These are phyloP conservation scores for Colletotrichum lupini DNA, from an alignment of 2,329 filamentous ascomycete species.

Conservation along the genomic window DNA sequence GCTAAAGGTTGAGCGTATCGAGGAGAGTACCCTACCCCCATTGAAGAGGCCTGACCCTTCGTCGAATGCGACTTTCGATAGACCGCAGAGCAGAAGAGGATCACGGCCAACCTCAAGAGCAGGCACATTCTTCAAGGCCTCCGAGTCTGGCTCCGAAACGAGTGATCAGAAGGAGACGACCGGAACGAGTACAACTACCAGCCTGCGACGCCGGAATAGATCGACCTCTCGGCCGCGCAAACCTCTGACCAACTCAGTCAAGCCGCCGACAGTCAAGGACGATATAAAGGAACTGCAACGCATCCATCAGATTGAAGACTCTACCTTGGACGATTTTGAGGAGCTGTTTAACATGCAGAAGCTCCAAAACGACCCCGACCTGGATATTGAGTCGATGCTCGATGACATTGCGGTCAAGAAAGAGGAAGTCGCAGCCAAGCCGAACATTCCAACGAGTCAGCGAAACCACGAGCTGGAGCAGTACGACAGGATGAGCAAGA, in stretches of 20 bases:
- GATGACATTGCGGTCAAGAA: constrained; percentile 36
- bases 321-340: constrained; percentile 68
- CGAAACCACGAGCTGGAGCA: constrained; percentile 55
- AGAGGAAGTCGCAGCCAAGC: constrained; percentile 28
- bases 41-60: constrained; percentile 12
- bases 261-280: constrained; percentile 64
- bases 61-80: background rate
- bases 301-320: constrained; percentile 67
- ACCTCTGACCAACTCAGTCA: constrained; percentile 65
- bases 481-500: constrained; percentile 62
- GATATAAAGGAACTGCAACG: constrained; percentile 65
- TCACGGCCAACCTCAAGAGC: constrained; percentile 11
- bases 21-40: constrained; percentile 40
- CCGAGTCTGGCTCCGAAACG: constrained; percentile 13
- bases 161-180: constrained; percentile 25
- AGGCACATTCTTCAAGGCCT: background rate
- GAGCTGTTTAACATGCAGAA: constrained; percentile 51
- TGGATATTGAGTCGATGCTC: constrained; percentile 35
- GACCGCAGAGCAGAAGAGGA: constrained; percentile 20
- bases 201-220: constrained; percentile 42
- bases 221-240: constrained; percentile 57
- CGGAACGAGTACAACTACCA: constrained; percentile 34
- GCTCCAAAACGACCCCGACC: constrained; percentile 11
- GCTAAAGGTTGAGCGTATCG: constrained; percentile 50
- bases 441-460: constrained; percentile 37